These are phyloP conservation scores for Acanthamoeba triangularis DNA, from an alignment of 208 protist genomes.

Conservation along the genomic window DNA sequence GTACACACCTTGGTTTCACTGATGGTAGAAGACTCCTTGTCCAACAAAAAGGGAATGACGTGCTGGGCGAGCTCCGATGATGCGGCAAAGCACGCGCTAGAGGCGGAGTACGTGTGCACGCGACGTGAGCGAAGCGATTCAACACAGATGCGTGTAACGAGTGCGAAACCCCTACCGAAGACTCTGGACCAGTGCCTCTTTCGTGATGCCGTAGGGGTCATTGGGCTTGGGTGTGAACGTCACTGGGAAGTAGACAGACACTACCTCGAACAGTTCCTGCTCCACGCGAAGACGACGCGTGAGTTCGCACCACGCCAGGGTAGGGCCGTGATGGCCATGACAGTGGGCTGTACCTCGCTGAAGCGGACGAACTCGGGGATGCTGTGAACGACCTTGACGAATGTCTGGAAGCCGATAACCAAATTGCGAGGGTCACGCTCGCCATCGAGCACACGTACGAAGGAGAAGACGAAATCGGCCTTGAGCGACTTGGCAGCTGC, in stretches of 20 bases:
- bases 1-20: conserved; percentile 31
- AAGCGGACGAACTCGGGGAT: conserved; percentile 82
- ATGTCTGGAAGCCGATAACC: conserved; percentile 76
- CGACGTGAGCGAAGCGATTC: neutral
- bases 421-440: conserved; percentile 85
- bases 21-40: conserved; percentile 49
- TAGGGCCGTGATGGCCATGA: neutral
- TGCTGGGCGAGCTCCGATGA: conserved; percentile 28
- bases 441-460: conserved; percentile 82
- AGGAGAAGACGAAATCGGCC: conserved; percentile 83
- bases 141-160: neutral
- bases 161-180: neutral
- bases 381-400: conserved; percentile 74
- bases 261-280: conserved; percentile 83
- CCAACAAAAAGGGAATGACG: conserved; percentile 53
- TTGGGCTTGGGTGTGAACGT: conserved; percentile 83
- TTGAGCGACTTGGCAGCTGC: conserved; percentile 76
- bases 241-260: conserved; percentile 84
- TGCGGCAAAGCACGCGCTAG: conserved; percentile 21
- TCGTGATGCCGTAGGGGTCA: conserved; percentile 82
- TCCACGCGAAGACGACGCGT: neutral
- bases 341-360: conserved; percentile 44
- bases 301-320: too few relatives aligned
- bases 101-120: neutral
- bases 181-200: conserved; percentile 75